phyloP scores from a whole-genome alignment of 139 green algal species.

The Yamagishiella unicocca region DNA sequence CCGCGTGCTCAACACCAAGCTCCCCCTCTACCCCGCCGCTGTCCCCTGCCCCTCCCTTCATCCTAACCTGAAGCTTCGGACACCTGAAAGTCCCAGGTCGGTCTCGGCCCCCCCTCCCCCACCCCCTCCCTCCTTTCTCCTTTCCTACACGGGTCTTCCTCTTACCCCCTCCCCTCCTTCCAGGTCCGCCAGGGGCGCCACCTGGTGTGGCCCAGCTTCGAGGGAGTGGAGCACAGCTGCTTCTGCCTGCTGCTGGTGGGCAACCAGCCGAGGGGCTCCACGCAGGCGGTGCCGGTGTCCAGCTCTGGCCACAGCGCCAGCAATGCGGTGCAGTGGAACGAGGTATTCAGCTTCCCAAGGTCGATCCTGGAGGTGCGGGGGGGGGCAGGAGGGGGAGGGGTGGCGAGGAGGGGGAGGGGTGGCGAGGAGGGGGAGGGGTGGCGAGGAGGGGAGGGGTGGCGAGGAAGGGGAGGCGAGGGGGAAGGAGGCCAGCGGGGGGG shows the following conservation, averaged over 20 bases:
- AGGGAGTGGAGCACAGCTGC: constrained; percentile 22
- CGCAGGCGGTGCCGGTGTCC: background rate
- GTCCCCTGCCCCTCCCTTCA: background rate
- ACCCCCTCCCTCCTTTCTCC: too few relatives aligned
- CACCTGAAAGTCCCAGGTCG: background rate
- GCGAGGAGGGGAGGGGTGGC: too few relatives aligned
- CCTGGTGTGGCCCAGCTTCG: constrained; percentile 33
- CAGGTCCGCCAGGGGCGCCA: constrained; percentile 30
- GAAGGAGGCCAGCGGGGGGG: background rate
- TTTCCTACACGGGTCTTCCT: too few relatives aligned
- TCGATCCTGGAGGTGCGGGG: constrained; percentile 3
- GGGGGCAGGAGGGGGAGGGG: background rate
- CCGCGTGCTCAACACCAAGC: too few relatives aligned
- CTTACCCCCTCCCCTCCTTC: too few relatives aligned
- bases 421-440: background rate
- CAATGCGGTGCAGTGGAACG: constrained; percentile 30
- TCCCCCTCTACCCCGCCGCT: background rate
- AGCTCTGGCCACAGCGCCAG: background rate
- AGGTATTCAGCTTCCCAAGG: constrained; percentile 41
- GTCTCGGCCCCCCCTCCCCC: background rate
- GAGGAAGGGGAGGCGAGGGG: too few relatives aligned
- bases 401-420: background rate
- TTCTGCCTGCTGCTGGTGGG: constrained; percentile 31
- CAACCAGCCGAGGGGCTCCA: background rate
- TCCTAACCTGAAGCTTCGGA: background rate